Base-by-base conservation (phyloP, 257 asterid species). In the Plantago elongata region DNA sequence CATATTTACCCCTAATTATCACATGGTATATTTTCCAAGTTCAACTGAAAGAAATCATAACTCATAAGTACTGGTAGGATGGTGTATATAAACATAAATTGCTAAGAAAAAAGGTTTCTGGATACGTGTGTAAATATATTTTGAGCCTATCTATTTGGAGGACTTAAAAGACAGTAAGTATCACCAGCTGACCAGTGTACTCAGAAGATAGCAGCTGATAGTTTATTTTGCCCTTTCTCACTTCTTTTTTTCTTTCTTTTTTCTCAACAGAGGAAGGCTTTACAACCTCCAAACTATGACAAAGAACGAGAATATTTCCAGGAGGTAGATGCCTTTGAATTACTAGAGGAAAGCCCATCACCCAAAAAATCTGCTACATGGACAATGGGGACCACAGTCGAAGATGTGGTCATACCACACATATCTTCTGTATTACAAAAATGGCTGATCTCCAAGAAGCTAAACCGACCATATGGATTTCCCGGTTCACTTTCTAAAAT, bases 311-410 rank as follows among this genome's bases (percentile, higher is more conserved):
- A 82, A 47, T 93, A 93, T 75, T 89, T 87, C 75, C 70, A 87
- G 66, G 99, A 92, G 78, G 89, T 92, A 69, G 99, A 89, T 80
- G 85, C 87, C 68, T 92, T 74, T 68, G 96, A 92, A 67, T 75
- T 92, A 79, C 71, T 83, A 73, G 96, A 79, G 78, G 95, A 92
- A 74, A 92, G 99, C 74, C 99, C 97, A 69, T 92, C 99, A 58
- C 97, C 99, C 4, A 89, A 89, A 84, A 92, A 79, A 74, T 63
- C 78, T 54, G 45, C 73, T 70, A 83, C 95, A 60, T 92, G 97
- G 99, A 76, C 70, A 37, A 72, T 72, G 86, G 84, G 84, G 27
- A 51, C 68, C 44, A 74, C 74, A 70, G 73, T 45, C 51, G 83
- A 79, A 13, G 63, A 73, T 71, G 76, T 71, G 29, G 66, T 45